These are phyloP conservation scores for Cinnamomum micranthum DNA, from an alignment of 164 flowering plant species.

Conservation along the genomic window DNA sequence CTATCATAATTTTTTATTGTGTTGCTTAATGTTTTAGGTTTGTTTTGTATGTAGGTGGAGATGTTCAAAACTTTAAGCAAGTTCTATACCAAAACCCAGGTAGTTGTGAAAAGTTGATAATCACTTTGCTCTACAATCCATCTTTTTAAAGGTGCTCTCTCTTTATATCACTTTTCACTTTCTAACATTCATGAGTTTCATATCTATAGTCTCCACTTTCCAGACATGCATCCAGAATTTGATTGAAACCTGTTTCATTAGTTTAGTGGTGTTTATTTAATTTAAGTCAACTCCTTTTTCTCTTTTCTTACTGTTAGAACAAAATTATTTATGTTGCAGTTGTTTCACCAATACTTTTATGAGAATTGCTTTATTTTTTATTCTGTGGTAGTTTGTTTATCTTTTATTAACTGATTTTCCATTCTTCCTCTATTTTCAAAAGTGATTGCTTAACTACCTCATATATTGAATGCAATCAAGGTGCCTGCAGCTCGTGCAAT, in stretches of 20 bases:
- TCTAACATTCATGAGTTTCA: neutral
- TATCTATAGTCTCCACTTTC: no score
- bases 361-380: neutral
- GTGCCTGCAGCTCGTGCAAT: conserved; percentile 88
- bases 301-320: neutral
- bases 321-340: neutral
- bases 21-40: no score
- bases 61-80: no score
- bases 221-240: neutral
- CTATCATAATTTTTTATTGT: no score
- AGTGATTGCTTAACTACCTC: conserved; percentile 73
- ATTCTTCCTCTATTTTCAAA: conserved; percentile 21
- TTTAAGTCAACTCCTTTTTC: neutral
- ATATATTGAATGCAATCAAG: conserved; percentile 34
- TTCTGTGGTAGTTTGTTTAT: neutral
- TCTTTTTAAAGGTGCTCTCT: neutral
- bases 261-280: neutral
- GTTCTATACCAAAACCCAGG: conserved; percentile 41
- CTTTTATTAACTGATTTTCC: conserved; percentile 4
- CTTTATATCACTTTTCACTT: no score
- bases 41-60: no score
- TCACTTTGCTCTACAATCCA: neutral
- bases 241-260: neutral
- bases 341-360: neutral
- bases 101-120: conserved; percentile 65